Evolutionary conservation across 2,329 filamentous ascomycete genomes (phyloP).

Genomic region (Penicillium psychrosexuale): DNA sequence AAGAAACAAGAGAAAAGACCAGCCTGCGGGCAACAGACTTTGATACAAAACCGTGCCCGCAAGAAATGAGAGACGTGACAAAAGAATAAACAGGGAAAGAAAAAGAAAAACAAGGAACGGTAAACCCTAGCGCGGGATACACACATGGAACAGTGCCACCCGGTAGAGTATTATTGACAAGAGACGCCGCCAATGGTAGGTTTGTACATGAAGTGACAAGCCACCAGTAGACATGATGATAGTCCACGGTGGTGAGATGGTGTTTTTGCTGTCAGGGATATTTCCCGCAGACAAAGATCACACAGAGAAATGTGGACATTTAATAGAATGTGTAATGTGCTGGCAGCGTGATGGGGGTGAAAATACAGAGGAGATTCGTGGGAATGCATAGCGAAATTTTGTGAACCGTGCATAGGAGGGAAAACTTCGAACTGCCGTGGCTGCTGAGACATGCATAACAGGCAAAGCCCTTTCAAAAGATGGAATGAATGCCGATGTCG

Average conservation of each 20-base stretch:
- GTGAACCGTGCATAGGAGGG: neutral
- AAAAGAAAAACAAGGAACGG: neutral
- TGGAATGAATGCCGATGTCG: neutral
- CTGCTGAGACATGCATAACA: neutral
- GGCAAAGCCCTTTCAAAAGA: neutral
- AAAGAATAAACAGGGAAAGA: neutral
- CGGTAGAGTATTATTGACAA: constrained; percentile 2
- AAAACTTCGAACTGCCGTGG: neutral
- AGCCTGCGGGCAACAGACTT: neutral
- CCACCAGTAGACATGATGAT: neutral
- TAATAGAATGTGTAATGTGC: neutral
- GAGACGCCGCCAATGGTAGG: constrained; percentile 5
- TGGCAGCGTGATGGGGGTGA: neutral
- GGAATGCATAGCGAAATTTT: neutral
- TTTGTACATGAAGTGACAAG: constrained; percentile 7
- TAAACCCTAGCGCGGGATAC: neutral
- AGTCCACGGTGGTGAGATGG: neutral
- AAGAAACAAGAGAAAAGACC: constrained; percentile 3
- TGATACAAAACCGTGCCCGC: neutral
- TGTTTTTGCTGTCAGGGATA: neutral
- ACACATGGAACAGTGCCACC: neutral
- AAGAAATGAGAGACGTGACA: neutral
- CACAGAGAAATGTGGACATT: neutral
- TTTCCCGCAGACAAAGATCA: neutral
- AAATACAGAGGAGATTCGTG: constrained; percentile 4